These are phyloP conservation scores for Spergularia azorica DNA, from an alignment of 179 eudicot species.

Conservation along the genomic window DNA sequence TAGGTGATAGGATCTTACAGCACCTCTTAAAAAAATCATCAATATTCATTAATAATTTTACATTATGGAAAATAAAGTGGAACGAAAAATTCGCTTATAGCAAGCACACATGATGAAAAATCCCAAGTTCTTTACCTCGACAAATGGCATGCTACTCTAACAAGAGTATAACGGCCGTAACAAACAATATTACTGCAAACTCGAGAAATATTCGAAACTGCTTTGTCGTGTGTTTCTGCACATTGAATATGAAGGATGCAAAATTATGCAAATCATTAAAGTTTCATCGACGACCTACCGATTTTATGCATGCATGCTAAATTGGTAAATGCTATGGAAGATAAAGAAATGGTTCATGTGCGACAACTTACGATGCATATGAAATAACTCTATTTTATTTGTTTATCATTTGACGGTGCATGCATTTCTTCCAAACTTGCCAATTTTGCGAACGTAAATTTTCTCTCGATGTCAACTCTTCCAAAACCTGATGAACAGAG, in stretches of 20 bases:
- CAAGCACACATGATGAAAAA: too few species aligned
- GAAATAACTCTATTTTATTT: not conserved
- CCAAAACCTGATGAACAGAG: not conserved
- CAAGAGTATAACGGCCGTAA: too few species aligned
- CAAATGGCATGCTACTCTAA: too few species aligned
- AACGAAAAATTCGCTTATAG: too few species aligned
- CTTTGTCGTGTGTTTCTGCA: not conserved
- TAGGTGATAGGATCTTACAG: too few species aligned
- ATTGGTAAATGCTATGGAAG: too few species aligned
- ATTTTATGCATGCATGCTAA: slow-evolving; percentile 9
- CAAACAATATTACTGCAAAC: too few species aligned
- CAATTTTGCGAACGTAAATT: slow-evolving; percentile 15
- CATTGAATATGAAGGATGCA: not conserved
- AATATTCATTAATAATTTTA: too few species aligned
- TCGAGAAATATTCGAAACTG: slow-evolving; percentile 8
- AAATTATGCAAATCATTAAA: slow-evolving; percentile 16
- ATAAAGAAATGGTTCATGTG: not conserved
- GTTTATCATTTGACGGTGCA: not conserved
- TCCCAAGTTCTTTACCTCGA: too few species aligned
- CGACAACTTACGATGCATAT: too few species aligned
- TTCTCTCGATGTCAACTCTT: slow-evolving; percentile 11
- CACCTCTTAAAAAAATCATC: too few species aligned
- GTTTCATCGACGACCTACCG: slow-evolving; percentile 13
- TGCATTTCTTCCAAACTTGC: not conserved
- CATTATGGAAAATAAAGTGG: too few species aligned